Evolutionary conservation across 192 early-diverging fungal genomes (phyloP), one percentile per base, ranked within the genome.

Genomic region (Lunasporangiospora selenospora): DNA sequence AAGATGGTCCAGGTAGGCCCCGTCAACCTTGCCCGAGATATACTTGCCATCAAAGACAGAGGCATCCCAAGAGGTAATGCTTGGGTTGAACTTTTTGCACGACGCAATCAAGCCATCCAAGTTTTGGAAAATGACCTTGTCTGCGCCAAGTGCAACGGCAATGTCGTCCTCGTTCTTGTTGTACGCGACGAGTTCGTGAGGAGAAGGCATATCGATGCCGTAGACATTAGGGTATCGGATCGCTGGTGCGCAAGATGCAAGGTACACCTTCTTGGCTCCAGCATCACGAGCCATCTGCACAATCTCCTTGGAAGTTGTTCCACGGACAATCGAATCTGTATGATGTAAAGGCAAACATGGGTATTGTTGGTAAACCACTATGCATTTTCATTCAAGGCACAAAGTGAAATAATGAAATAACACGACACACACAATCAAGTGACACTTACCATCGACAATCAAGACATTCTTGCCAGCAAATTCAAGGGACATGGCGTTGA

Each of bases 121-220:
- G 41, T 87, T 84, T 84, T 98, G 94, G 82, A 88, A 99, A 59
- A 99, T 96, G 33, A 99, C 93, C 39, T 80, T 75, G 66, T 99
- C 98, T n/a, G 95, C 96, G 48, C 95, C 96, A 56, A 99, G 90
- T 44, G 83, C 90, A 15, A 82, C 62, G 15, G 98, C 95, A 45
- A 99, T 88, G 57, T 93, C 81, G n/a, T 89, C 87, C 54, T 94
- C 93, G 36, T 78, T 86, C 41, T 87, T 86, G 38, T 85, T 81
- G 34, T 87, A 81, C 3, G 95, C 98, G 19, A 99, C 91, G 47
- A 99, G 82, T 77, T 99, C 98, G 38, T 82, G 77, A 21, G 90
- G 87, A 23, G 94, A 92, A 23, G 98, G 98, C 97, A 99, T 99
- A 67, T 99, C 96, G 78, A 99, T 99, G 62, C 98, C 98, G 76